Percentiles rank a stretch among this genome's conserved stretches.
These are phyloP conservation scores for Monosporascus sp. DNA, from an alignment of 2,329 filamentous ascomycete genomes.

Conservation along the genomic window DNA sequence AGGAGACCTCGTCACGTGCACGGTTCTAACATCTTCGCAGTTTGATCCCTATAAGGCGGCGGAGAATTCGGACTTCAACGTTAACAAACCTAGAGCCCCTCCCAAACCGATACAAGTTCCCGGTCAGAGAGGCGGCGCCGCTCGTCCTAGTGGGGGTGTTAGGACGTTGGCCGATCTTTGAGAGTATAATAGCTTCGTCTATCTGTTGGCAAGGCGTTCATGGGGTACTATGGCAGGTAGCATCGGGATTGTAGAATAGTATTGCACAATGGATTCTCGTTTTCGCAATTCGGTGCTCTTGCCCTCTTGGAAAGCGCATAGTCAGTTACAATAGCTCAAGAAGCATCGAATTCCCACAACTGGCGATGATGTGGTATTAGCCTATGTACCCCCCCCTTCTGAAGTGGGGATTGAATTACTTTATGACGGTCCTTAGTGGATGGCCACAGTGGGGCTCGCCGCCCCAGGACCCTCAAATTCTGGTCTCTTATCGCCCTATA, in stretches of 20 bases:
- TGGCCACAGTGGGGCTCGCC: not conserved
- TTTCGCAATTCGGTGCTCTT: not conserved
- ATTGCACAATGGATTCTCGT: not conserved
- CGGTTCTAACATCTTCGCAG: conserved; percentile 24
- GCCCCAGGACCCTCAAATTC: not conserved
- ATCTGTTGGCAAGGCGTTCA: not conserved
- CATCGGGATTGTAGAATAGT: not conserved
- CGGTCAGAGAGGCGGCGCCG: conserved; percentile 17
- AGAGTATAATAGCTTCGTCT: conserved; percentile 12
- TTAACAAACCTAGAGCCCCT: conserved; percentile 34
- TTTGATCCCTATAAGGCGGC: conserved; percentile 59
- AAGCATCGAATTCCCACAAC: too few species aligned
- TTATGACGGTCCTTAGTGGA: not conserved
- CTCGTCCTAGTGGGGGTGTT: conserved; percentile 20
- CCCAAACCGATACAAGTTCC: conserved; percentile 12
- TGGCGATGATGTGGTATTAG: not conserved
- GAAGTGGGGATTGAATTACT: not conserved
- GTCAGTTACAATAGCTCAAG: too few species aligned
- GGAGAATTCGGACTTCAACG: conserved; percentile 54
- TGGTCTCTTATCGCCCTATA: not conserved
- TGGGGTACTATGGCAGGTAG: not conserved
- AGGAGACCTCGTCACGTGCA: not conserved
- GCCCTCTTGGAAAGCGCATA: too few species aligned
- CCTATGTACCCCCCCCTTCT: not conserved
- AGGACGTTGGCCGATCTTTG: conserved; percentile 49